Percentiles rank a stretch among this genome's conserved stretches.
These are phyloP conservation scores for Paramecium biaurelia DNA, from an alignment of 73 alveolate genomes.

Conservation along the genomic window DNA sequence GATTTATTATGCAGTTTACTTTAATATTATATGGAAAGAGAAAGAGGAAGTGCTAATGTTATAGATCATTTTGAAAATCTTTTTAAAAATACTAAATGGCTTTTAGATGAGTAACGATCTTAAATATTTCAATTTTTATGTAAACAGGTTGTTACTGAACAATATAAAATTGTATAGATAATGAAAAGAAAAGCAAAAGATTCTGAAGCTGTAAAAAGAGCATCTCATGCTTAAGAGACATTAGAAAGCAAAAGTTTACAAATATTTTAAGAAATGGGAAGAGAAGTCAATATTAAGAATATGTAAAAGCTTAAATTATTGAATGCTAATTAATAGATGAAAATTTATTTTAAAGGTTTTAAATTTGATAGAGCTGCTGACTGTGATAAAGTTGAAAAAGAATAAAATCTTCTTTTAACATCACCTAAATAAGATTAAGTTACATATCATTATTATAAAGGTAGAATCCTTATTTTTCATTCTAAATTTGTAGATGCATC, in stretches of 20 bases:
- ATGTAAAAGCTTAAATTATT: not conserved
- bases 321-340: slow-evolving; percentile 21
- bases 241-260: not conserved
- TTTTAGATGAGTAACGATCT: not conserved
- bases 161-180: not conserved
- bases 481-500: slow-evolving; percentile 40
- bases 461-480: slow-evolving; percentile 17
- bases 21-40: slow-evolving; percentile 9
- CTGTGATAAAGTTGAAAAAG: slow-evolving; percentile 25
- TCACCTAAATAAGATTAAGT: slow-evolving; percentile 24
- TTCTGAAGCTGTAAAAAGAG: slow-evolving; percentile 32
- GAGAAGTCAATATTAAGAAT: not conserved
- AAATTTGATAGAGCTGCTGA: slow-evolving; percentile 44
- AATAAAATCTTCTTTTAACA: not conserved
- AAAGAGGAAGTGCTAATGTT: not conserved
- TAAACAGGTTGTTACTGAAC: not conserved
- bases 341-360: not conserved
- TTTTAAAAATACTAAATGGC: not conserved
- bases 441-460: slow-evolving; percentile 29
- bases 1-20: not conserved
- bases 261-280: not conserved
- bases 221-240: not conserved
- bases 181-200: slow-evolving; percentile 30
- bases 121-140: not conserved
- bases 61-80: not conserved